A percentile compares a stretch with the other conserved stretches of the same genome.
Conservation (phyloP, 140 eudicot genomes). For the Senecio squalidus region DNA sequence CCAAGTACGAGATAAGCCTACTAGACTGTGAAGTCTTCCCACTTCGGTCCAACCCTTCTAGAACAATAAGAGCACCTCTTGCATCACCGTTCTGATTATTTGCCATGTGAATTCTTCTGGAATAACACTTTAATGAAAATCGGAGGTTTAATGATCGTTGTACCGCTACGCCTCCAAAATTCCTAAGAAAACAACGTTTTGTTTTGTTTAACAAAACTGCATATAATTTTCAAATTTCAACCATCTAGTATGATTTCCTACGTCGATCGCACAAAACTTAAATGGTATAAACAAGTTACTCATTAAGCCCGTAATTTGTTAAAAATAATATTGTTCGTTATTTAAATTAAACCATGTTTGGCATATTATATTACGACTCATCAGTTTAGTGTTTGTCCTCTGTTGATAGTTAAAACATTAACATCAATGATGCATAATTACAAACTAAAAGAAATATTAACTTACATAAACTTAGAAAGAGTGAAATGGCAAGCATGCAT, state of each 20-base stretch:
- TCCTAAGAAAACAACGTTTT: constrained; percentile 15
- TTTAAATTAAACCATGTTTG: too few species aligned
- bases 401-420: neutral
- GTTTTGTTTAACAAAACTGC: neutral
- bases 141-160: constrained; percentile 21
- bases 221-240: neutral
- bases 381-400: neutral
- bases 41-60: constrained; percentile 95
- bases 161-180: constrained; percentile 26
- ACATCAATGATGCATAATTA: constrained; percentile 2
- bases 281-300: neutral
- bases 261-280: neutral
- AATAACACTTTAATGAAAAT: constrained; percentile 33
- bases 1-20: constrained; percentile 45
- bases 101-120: constrained; percentile 57
- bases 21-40: constrained; percentile 86
- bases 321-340: neutral
- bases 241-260: neutral
- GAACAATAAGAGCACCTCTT: constrained; percentile 87
- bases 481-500: constrained; percentile 46
- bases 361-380: too few species aligned
- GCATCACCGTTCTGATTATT: constrained; percentile 21
- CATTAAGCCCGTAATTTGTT: neutral
- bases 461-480: constrained; percentile 52
- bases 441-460: neutral